Conservation (phyloP, 345 rosid genomes). For the Kandelia obovata region DNA sequence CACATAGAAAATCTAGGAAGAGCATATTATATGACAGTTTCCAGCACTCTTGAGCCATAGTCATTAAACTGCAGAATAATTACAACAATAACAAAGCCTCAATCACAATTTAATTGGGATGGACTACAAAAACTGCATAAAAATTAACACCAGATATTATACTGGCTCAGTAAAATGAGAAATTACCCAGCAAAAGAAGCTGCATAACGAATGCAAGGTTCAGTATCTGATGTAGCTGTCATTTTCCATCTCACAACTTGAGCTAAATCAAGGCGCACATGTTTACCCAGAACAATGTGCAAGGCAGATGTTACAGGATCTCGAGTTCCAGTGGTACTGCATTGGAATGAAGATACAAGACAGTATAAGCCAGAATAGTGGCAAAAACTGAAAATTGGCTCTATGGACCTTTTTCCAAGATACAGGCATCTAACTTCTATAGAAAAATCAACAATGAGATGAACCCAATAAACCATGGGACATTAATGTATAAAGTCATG, state of each 20-base stretch:
- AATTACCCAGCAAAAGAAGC: conserved; percentile 98
- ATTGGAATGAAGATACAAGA: conserved; percentile 12
- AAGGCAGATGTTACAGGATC: conserved; percentile 90
- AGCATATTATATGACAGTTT: not conserved
- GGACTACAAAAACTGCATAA: no score
- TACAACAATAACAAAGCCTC: not conserved
- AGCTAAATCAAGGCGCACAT: conserved; percentile 71
- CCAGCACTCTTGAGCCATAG: not conserved
- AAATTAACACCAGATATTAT: no score
- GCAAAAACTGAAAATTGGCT: not conserved
- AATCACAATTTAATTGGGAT: no score
- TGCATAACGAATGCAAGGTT: conserved; percentile 84
- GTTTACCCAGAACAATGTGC: conserved; percentile 83
- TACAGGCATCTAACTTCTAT: not conserved
- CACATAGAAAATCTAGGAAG: conserved; percentile 2
- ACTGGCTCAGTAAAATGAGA: conserved; percentile 12
- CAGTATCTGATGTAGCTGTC: conserved; percentile 49
- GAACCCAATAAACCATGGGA: not conserved
- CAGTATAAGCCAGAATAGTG: not conserved
- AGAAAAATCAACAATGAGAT: no score
- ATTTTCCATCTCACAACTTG: conserved; percentile 96
- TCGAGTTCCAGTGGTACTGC: conserved; percentile 92
- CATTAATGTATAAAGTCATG: not conserved
- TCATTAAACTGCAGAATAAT: not conserved
- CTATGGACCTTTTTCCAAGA: not conserved